These are phyloP conservation scores for Eimeria praecox DNA, from an alignment of 169 alveolate genomes.

Conservation along the genomic window DNA sequence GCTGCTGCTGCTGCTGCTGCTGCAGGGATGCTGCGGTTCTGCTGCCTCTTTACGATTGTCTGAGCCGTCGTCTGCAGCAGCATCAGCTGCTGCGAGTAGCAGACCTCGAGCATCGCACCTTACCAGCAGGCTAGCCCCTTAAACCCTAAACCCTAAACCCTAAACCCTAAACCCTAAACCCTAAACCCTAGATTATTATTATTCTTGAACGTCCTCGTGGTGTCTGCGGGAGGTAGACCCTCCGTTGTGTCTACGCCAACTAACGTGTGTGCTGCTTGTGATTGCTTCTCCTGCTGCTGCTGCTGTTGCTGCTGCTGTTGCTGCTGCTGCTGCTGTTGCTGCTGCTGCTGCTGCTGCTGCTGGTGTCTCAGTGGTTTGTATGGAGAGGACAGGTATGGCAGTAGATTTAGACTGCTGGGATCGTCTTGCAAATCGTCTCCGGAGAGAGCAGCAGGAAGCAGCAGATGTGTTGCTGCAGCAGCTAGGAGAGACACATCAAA, in stretches of 20 bases:
- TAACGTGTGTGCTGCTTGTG: no score
- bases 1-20: constrained; percentile 70
- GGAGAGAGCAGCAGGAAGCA: constrained; percentile 84
- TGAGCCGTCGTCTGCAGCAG: constrained; percentile 85
- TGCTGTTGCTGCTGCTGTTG: neutral
- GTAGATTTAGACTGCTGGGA: constrained; percentile 87
- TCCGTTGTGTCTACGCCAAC: neutral
- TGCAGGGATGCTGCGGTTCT: constrained; percentile 90
- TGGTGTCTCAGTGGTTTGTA: constrained; percentile 85
- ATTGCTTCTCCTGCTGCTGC: neutral
- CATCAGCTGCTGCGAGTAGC: constrained; percentile 87
- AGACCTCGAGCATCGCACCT: constrained; percentile 85
- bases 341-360: constrained; percentile 54
- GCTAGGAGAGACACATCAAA: constrained; percentile 82
- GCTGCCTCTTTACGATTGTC: constrained; percentile 88
- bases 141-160: constrained; percentile 44
- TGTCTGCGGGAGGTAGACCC: neutral
- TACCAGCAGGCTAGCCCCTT: constrained; percentile 32
- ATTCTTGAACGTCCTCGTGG: neutral
- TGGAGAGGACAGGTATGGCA: constrained; percentile 91
- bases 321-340: constrained; percentile 46
- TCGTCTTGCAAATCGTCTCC: constrained; percentile 86
- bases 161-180: constrained; percentile 40
- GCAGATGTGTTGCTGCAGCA: constrained; percentile 83
- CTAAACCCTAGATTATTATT: neutral